Evolutionary conservation across 345 rosid genomes (phyloP), one percentile per base, ranked within the genome.

Genomic region (Corchorus capsularis): DNA sequence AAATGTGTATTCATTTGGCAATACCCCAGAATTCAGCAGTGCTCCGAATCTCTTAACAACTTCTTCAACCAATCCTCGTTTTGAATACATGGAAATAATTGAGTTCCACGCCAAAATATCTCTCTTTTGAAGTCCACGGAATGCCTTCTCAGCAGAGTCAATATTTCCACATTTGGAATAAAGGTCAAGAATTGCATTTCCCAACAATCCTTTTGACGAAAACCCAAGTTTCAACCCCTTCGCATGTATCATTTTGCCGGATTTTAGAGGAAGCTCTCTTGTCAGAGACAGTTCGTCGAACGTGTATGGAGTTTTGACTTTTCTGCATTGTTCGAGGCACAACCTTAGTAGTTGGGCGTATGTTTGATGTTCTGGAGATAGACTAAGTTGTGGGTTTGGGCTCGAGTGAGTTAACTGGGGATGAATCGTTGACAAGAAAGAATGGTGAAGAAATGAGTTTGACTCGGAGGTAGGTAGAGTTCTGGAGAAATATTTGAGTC

Each of bases 91-190:
- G 0, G 93, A 90, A 46, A 93, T 78, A 76, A 93, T 65, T 17
- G 98, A 95, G 83, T 95, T 95, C 92, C 98, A 95, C 20, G 96
- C 87, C 61, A 86, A 79, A 43, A 85, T 75, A 85, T 89, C 91
- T 76, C 83, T 86, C 71, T 54, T 80, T 68, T 85, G 90, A 67
- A 90, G 89, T 43, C 66, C 69, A 46, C 75, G 37, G 77, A 95
- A 93, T 5, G 79, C 83, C 84, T 86, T 93, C 85, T 85, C 89
- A n/a, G 91, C 91, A 50, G 73, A 86, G 50, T 77, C 85, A 67
- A 74, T 84, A 69, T 85, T 32, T 15, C 86, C 93, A 76, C 98
- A 90, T 82, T 91, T 95, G 72, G 91, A 91, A 72, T 93, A 95
- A 59, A 95, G 91, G 82, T 91, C 98, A 35, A 95, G 77, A 68